These are phyloP conservation scores for Geotrichum fermentans DNA, from an alignment of 1,139 yeast species.

Conservation along the genomic window DNA sequence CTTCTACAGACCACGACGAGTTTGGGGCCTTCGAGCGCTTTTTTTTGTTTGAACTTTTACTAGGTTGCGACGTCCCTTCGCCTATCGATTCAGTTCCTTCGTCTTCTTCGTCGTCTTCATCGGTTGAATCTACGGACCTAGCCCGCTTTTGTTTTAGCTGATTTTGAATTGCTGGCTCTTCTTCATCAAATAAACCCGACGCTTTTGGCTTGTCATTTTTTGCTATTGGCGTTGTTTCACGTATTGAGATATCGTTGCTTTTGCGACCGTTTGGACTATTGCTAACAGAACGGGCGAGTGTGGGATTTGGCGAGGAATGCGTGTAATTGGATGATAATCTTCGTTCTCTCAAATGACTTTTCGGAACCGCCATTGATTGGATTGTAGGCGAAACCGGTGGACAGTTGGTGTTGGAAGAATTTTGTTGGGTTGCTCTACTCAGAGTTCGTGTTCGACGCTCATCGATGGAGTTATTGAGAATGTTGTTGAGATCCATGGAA, in stretches of 20 bases:
- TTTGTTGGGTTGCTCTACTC: background rate
- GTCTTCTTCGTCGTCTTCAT: slow-evolving; percentile 10
- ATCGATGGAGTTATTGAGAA: slow-evolving; percentile 14
- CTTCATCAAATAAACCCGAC: too few species aligned
- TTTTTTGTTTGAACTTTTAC: slow-evolving; percentile 4
- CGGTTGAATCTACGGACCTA: background rate
- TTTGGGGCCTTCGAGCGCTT: slow-evolving; percentile 40
- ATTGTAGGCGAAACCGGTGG: too few species aligned
- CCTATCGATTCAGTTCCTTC: slow-evolving; percentile 6
- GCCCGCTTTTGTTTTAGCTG: background rate
- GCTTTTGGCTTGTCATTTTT: too few species aligned
- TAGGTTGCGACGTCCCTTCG: background rate
- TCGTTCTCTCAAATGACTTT: too few species aligned
- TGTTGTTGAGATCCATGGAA: slow-evolving; percentile 16
- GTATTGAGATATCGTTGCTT: background rate
- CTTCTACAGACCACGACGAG: slow-evolving; percentile 51
- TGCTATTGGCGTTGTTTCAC: too few species aligned
- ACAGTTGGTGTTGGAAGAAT: too few species aligned
- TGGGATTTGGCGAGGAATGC: background rate
- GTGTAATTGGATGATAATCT: background rate
- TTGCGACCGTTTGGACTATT: background rate
- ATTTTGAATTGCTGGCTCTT: background rate
- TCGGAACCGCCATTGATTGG: too few species aligned
- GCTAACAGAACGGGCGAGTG: background rate
- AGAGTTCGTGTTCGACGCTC: background rate